Base-by-base conservation (phyloP, 2,329 filamentous ascomycete genomes). In the Epichloe glyceriae region DNA sequence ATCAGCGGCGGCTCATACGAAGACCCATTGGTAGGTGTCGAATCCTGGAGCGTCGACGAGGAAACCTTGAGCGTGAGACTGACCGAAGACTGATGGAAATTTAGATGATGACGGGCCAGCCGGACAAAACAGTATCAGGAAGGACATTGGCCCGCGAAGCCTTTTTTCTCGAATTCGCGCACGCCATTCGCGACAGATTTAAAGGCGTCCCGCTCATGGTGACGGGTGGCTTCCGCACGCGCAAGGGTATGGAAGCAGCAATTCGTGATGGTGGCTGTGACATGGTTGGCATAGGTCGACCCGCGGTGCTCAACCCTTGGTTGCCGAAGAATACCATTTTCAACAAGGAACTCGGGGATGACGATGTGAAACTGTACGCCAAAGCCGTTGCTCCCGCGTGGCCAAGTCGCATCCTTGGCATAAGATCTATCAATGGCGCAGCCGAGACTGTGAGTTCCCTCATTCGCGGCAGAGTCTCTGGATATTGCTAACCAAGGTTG, bases 111-210 rank as follows among this genome's bases (percentile, higher is more conserved):
- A 44, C 34, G 11, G 46, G 46, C 8, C 22, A 30, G 26, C 40
- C 14, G 3, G 14, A 22, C 17, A n/a, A 15, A 5, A 12, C 30
- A n/a, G 43, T 46, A 19, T 49, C 52, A 14, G 50, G 47, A 6
- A 51, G 47, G 20, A 80, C 79, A 1, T 64, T 67, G 12, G 72
- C 72, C 0, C 73, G 82, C 7, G 82, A 86, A 57, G 79, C 81
- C 0, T 86, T 83, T 68, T 86, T 87, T 65, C 67, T 85, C 1
- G 76, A 84, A 44, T 86, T 85, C 55, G 78, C 79, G 0, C 65
- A 69, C n/a, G 66, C 69, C 8, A 72, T 78, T 35, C 71, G 77
- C 30, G 58, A 60, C 4, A 63, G 65, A 22, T 70, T 75, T 50
- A 70, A 72, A 0, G 55, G 64, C 3, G 62, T 75, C 0, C 64